A percentile compares a stretch with the other conserved stretches of the same genome.
Evolutionary conservation across 1,139 yeast species (phyloP).

Genomic region (Taphrina pruni): DNA sequence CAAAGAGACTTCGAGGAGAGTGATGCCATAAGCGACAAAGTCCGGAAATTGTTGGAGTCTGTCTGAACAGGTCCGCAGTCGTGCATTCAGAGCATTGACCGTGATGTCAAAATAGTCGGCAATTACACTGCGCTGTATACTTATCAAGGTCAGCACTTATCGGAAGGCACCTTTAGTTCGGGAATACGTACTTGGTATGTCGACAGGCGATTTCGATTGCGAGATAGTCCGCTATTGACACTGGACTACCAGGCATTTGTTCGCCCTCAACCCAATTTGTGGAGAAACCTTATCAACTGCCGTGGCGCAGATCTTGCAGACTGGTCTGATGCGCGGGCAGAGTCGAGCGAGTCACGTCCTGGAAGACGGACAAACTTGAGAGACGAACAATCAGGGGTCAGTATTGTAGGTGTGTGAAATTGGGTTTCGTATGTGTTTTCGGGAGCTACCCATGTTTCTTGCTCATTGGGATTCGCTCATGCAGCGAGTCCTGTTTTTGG

Average conservation of each 20-base stretch:
- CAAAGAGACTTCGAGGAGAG: constrained; percentile 5
- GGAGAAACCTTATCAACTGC: constrained; percentile 4
- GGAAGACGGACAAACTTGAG: not conserved
- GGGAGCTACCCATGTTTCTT: constrained; percentile 14
- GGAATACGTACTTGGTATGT: constrained; percentile 18
- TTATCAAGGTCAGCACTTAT: not conserved
- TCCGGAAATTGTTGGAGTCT: constrained; percentile 29
- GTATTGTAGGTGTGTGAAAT: not conserved
- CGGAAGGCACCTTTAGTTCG: not conserved
- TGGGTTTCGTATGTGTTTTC: constrained; percentile 5
- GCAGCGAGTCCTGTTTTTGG: constrained; percentile 20
- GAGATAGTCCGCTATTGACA: constrained; percentile 36
- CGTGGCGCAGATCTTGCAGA: constrained; percentile 9
- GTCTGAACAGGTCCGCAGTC: constrained; percentile 34
- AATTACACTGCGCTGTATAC: constrained; percentile 27
- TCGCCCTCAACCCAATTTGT: not conserved
- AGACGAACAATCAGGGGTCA: constrained; percentile 2
- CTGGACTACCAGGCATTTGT: constrained; percentile 38
- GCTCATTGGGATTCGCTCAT: constrained; percentile 16
- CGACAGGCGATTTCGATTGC: constrained; percentile 39
- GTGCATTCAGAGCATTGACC: constrained; percentile 27
- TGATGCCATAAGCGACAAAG: constrained; percentile 13
- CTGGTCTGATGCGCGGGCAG: not conserved
- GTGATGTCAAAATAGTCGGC: constrained; percentile 36
- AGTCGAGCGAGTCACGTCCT: too few relatives aligned